A percentile compares a stretch with the other conserved stretches of the same genome.
Conservation (phyloP, 2,329 filamentous ascomycete species). For the Aaosphaeria arxii region DNA sequence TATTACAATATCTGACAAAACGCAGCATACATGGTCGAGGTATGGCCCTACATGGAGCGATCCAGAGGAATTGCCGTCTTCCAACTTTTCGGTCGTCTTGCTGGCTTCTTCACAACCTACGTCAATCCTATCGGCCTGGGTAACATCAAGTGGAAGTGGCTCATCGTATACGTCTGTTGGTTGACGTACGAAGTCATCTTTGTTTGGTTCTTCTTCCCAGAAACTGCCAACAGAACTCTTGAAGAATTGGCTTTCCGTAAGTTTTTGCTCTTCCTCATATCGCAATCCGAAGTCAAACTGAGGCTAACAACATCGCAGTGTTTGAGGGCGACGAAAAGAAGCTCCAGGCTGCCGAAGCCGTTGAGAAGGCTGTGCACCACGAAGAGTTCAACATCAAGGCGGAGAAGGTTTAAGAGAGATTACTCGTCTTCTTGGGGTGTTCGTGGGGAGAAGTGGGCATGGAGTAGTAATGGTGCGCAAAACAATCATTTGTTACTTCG, state of each 20-base stretch:
- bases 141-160: conserved; percentile 60
- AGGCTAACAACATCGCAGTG: conserved; percentile 3
- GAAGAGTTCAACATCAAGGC: not conserved
- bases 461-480: no score
- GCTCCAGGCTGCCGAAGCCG: conserved; percentile 10
- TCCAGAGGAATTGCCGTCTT: conserved; percentile 50
- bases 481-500: no score
- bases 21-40: conserved; percentile 50
- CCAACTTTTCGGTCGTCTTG: conserved; percentile 60
- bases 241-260: conserved; percentile 57
- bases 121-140: conserved; percentile 61
- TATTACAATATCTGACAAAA: conserved; percentile 18
- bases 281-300: no score
- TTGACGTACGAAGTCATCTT: conserved; percentile 57
- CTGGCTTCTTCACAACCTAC: conserved; percentile 57
- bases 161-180: conserved; percentile 60
- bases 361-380: conserved; percentile 16
- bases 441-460: no score
- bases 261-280: not conserved
- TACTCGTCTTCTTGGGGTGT: no score
- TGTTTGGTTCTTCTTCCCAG: conserved; percentile 65
- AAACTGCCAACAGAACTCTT: conserved; percentile 66
- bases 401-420: no score
- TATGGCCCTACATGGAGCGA: conserved; percentile 45
- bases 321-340: conserved; percentile 17